Base-by-base conservation (phyloP, 169 alveolate genomes). In the Eimeria maxima region DNA sequence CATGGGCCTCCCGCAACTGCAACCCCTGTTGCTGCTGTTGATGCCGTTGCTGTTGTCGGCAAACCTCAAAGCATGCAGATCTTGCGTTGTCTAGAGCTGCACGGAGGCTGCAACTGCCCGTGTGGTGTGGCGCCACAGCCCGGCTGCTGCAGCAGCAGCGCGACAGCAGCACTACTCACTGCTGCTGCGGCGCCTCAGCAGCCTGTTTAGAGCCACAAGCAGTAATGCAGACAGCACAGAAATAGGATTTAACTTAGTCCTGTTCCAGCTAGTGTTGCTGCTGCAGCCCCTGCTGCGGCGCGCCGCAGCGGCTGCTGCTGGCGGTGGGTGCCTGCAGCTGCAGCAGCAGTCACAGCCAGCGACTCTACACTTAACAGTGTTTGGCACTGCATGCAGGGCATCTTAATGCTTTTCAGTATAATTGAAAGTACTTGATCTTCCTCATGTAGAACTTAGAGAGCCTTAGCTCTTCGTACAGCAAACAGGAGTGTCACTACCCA, bases 261-360 rank as follows among this genome's bases (percentile, higher is more conserved):
- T 87, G 93, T 81, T 42, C 80, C 93, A 57, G 93, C 93, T 87
- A 55, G 67, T 63, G 93, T 63, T 87, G 83, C 50, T 87, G 83
- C 93, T 60, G 93, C 93, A 60, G 93, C 93, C 81, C 83, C 83
- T 87, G 93, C 81, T 87, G 81, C 93, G 63, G 74, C 91, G 91
- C 81, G 93, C 93, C 7, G 93, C 93, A 63, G 93, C 93, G 60
- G 83, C 93, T 87, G 93, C 93, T 57, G 93, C 83, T 42, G 78
- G 93, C 81, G 93, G 93, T 87, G 93, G 93, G 93, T 87, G 93
- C 81, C 93, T 63, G 93, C 93, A 87, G 81, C 93, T 42, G 93
- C 93, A 63, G 93, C 60, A 57, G 60, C 81, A 45, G 42, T 33
- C 57, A 63, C 81, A 63, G 93, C 81, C 50, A 47, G 45, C 81